Evolutionary conservation across 225 moss, liverwort and hornwort genomes (phyloP).

Genomic region (Sphagnum tenellum): DNA sequence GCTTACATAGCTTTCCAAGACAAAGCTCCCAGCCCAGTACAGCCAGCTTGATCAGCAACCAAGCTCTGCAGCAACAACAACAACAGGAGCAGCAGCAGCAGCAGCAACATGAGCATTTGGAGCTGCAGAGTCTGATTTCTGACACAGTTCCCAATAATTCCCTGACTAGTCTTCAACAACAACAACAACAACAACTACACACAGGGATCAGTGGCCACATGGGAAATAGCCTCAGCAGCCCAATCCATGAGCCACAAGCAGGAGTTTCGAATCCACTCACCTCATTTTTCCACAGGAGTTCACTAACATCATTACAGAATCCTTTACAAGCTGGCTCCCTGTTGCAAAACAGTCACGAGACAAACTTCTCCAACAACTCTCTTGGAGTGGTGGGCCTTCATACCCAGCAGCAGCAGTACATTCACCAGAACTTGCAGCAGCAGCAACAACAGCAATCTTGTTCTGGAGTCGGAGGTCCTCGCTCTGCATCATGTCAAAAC

Average conservation of each 20-base stretch:
- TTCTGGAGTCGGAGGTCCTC: constrained; percentile 26
- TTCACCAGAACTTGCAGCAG: too few relatives aligned
- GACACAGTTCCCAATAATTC: constrained; percentile 45
- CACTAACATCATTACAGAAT: constrained; percentile 61
- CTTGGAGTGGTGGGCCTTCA: constrained; percentile 44
- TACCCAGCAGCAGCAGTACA: constrained; percentile 22
- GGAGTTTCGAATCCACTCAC: constrained; percentile 42
- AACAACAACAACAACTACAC: constrained; percentile 25
- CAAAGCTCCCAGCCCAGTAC: neutral
- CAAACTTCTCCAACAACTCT: constrained; percentile 37
- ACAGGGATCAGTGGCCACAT: constrained; percentile 21
- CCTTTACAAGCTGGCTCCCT: constrained; percentile 24
- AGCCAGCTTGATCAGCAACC: constrained; percentile 36
- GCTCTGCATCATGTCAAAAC: constrained; percentile 66
- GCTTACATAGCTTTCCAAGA: constrained; percentile 54
- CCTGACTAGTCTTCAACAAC: constrained; percentile 78
- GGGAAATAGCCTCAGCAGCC: constrained; percentile 50
- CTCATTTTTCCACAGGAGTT: constrained; percentile 73
- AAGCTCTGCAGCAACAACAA: constrained; percentile 30
- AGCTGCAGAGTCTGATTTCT: constrained; percentile 61
- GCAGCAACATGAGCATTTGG: constrained; percentile 62
- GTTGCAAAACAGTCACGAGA: constrained; percentile 9
- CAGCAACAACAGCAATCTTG: neutral
- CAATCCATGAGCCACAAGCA: constrained; percentile 23
- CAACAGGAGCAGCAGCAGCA: too few relatives aligned